phyloP scores from a whole-genome alignment of 371 early-diverging fungal species.

The Syncephalis fuscata region DNA sequence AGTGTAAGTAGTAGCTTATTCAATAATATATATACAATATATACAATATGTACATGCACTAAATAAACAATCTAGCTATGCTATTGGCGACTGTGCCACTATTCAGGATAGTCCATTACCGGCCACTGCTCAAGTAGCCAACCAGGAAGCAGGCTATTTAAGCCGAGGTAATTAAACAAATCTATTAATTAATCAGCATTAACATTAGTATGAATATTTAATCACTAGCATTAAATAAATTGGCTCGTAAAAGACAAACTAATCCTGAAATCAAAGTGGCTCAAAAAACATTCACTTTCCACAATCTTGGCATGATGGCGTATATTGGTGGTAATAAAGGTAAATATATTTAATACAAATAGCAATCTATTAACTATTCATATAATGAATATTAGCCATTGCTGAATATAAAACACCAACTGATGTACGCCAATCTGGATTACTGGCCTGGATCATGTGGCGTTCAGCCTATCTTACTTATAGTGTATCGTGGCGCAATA shows the following conservation, averaged over 20 bases:
- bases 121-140: constrained; percentile 71
- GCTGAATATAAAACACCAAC: constrained; percentile 2
- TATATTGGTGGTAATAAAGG: constrained; percentile 27
- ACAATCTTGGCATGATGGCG: constrained; percentile 30
- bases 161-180: constrained; percentile 14
- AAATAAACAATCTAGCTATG: too few species aligned
- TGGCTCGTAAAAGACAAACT: constrained; percentile 5
- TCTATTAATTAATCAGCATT: constrained; percentile 1
- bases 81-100: constrained; percentile 69
- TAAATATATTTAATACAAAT: background rate
- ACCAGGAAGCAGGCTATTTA: constrained; percentile 56
- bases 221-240: constrained; percentile 3
- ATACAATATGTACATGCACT: too few species aligned
- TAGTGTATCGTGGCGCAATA: constrained; percentile 53
- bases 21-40: background rate
- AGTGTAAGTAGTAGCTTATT: constrained; percentile 15
- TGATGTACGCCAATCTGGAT: constrained; percentile 25
- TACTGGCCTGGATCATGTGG: constrained; percentile 58
- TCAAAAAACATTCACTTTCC: constrained; percentile 22
- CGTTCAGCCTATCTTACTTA: constrained; percentile 59
- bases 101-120: constrained; percentile 40
- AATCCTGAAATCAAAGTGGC: background rate
- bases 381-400: background rate
- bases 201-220: constrained; percentile 10
- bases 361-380: background rate